Conservation (phyloP, 163 green algal genomes). For the Scenedesmus sp. region DNA sequence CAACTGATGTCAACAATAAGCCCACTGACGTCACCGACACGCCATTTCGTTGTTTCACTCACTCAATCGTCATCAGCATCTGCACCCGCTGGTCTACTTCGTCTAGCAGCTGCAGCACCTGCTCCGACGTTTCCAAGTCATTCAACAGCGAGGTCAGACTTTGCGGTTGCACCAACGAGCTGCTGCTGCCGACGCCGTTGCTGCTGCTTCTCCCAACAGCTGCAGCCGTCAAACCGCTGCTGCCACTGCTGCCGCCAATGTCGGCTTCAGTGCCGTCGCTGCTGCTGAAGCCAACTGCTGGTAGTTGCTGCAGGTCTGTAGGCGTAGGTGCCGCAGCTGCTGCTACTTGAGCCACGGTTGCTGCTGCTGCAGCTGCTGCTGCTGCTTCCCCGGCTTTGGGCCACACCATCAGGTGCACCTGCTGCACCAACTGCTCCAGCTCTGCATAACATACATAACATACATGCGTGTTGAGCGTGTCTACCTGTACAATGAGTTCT, state of each 20-base stretch:
- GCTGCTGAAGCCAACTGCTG: not conserved
- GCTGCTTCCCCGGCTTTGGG: not conserved
- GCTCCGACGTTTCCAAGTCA: not conserved
- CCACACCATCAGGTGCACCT: not conserved
- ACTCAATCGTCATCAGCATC: not conserved
- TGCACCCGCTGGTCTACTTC: not conserved
- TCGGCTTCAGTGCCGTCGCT: not conserved
- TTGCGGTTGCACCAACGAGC: not conserved
- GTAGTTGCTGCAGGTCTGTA: not conserved
- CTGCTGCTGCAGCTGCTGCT: not conserved
- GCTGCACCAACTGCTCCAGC: not conserved
- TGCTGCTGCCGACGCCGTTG: not conserved
- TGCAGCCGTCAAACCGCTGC: not conserved
- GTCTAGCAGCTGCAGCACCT: constrained; percentile 13
- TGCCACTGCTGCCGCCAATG: not conserved
- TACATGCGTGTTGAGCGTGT: too few relatives aligned
- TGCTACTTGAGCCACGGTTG: not conserved
- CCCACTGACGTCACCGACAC: too few relatives aligned
- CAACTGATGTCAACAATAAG: not conserved
- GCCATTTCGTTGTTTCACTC: not conserved
- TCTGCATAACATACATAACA: not conserved
- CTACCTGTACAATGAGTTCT: too few relatives aligned
- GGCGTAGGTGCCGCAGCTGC: not conserved
- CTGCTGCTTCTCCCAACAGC: not conserved
- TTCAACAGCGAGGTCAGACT: not conserved